These are phyloP conservation scores for Botrytis squamosa DNA, from an alignment of 2,329 filamentous ascomycete species.

Conservation along the genomic window DNA sequence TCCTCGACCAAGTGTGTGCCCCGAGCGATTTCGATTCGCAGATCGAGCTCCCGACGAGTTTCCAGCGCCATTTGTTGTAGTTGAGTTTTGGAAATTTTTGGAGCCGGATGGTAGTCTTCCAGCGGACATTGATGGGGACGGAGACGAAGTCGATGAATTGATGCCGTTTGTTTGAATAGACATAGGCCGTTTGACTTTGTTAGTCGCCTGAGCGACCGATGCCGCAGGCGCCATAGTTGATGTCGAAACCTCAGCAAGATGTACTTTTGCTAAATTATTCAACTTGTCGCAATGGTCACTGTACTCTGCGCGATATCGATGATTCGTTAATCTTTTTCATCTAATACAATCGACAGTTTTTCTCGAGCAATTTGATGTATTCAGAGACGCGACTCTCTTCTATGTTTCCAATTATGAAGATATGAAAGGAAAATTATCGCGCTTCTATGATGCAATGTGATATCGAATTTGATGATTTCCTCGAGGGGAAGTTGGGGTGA, in stretches of 20 bases:
- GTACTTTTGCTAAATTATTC: neutral
- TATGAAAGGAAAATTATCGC: neutral
- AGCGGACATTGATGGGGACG: constrained; percentile 52
- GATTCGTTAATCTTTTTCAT: constrained; percentile 9
- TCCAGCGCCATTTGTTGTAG: constrained; percentile 46
- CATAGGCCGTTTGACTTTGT: constrained; percentile 67
- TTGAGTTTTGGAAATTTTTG: constrained; percentile 52
- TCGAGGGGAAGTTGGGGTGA: constrained; percentile 15
- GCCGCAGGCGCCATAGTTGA: constrained; percentile 37
- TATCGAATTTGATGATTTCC: constrained; percentile 9
- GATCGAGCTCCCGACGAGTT: constrained; percentile 45
- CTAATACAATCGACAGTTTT: neutral
- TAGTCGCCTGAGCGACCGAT: constrained; percentile 33
- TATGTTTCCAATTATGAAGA: neutral
- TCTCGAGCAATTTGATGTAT: neutral
- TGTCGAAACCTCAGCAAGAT: neutral
- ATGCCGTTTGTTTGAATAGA: constrained; percentile 49
- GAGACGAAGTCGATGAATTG: constrained; percentile 50
- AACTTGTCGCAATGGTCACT: constrained; percentile 6
- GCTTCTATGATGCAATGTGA: constrained; percentile 11
- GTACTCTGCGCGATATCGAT: constrained; percentile 16
- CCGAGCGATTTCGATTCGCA: constrained; percentile 54
- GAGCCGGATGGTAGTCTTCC: constrained; percentile 52
- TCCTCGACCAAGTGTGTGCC: constrained; percentile 46
- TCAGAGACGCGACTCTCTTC: neutral